Conservation (phyloP, 2,329 filamentous ascomycete species). For the Colletotrichum gigasporum region DNA sequence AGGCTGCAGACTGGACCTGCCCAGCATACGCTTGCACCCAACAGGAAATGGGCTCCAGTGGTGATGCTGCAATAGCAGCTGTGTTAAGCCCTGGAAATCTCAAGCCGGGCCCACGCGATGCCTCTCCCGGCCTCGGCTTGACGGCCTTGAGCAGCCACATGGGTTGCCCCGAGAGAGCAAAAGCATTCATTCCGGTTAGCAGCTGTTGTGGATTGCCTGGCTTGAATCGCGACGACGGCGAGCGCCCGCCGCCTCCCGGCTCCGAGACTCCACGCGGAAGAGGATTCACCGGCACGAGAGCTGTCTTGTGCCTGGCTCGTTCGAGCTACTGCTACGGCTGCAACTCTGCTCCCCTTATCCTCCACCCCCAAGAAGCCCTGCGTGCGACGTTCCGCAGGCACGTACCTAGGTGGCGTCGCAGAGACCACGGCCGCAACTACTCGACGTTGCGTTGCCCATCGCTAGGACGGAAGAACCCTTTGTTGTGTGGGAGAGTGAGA, state of each 20-base stretch:
- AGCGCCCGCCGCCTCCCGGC: background rate
- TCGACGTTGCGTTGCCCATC: background rate
- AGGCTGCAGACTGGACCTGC: background rate
- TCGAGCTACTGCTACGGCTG: background rate
- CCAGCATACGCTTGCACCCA: conserved; percentile 2
- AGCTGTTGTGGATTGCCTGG: conserved; percentile 1
- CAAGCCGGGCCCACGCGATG: background rate
- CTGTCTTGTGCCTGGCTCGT: background rate
- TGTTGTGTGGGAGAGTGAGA: background rate
- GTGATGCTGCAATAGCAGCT: conserved; percentile 27
- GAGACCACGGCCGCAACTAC: background rate
- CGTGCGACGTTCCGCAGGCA: background rate
- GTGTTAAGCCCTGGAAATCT: conserved; percentile 10
- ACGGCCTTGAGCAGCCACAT: background rate
- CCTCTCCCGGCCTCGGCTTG: background rate
- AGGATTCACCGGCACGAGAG: conserved; percentile 7
- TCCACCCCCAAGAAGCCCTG: background rate
- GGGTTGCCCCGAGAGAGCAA: background rate
- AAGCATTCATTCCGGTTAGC: background rate
- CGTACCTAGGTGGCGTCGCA: conserved; percentile 1
- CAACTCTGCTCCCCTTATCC: background rate
- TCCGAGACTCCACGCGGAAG: background rate
- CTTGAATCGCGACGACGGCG: background rate
- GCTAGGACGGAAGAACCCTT: background rate
- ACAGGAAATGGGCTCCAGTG: conserved; percentile 5